These are phyloP conservation scores for Ustilago loliicola DNA, from an alignment of 1,284 basidiomycete genomes.

Conservation along the genomic window DNA sequence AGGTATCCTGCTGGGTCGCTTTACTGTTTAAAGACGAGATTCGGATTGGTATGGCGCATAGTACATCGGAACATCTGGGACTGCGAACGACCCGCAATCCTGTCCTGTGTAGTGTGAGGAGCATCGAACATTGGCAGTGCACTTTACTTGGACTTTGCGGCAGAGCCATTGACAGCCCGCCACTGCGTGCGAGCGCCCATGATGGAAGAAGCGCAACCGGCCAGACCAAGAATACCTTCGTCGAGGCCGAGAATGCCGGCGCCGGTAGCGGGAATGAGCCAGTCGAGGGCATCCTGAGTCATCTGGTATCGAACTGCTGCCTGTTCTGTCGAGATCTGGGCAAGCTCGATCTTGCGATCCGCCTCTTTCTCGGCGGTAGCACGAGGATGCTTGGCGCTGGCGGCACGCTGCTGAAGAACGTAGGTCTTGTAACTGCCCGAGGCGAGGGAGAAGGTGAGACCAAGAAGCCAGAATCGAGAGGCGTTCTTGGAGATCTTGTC, in stretches of 20 bases:
- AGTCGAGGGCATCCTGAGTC: conserved; percentile 82
- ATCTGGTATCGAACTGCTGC: conserved; percentile 80
- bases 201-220: conserved; percentile 63
- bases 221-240: conserved; percentile 77
- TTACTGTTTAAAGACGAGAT: neutral
- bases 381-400: conserved; percentile 55
- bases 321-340: conserved; percentile 78
- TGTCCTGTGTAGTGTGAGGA: neutral
- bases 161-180: conserved; percentile 67
- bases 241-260: conserved; percentile 84
- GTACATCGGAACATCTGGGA: neutral
- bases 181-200: conserved; percentile 69
- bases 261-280: conserved; percentile 89
- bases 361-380: conserved; percentile 78
- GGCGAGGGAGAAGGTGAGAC: conserved; percentile 71
- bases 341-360: conserved; percentile 77
- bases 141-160: conserved; percentile 56
- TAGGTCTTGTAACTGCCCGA: conserved; percentile 68
- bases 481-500: conserved; percentile 80
- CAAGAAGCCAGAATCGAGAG: conserved; percentile 90
- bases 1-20: neutral
- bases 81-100: neutral
- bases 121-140: neutral
- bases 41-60: neutral
- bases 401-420: conserved; percentile 62